These are phyloP conservation scores for Macrotyloma uniflorum DNA, from an alignment of 306 rosid species.

Conservation along the genomic window DNA sequence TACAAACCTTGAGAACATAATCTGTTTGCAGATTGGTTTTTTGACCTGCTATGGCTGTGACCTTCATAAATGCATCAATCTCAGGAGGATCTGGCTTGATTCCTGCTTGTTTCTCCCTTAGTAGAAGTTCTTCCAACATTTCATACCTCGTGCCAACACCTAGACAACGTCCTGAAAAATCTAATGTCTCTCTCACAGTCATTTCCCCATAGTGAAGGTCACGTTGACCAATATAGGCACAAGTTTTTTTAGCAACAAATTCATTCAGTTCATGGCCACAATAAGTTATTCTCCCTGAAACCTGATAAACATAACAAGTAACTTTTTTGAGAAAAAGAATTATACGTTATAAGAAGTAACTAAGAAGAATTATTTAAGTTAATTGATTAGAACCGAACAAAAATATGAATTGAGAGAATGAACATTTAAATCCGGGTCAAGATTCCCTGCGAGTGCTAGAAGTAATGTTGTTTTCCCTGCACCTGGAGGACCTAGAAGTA, in stretches of 20 bases:
- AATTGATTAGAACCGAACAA: background rate
- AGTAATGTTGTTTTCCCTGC: conserved; percentile 78
- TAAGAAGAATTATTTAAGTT: background rate
- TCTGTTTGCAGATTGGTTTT: conserved; percentile 61
- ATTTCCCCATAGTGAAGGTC: conserved; percentile 63
- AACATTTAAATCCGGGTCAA: conserved; percentile 63
- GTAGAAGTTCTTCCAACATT: conserved; percentile 56
- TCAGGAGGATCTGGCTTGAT: conserved; percentile 60
- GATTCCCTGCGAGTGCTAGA: conserved; percentile 71
- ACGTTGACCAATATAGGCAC: conserved; percentile 48
- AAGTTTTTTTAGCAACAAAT: conserved; percentile 53
- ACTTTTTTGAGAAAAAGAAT: background rate
- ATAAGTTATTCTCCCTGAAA: conserved; percentile 62
- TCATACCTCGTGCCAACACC: conserved; percentile 68
- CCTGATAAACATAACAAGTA: conserved; percentile 40
- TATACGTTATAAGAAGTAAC: background rate
- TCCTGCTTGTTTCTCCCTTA: conserved; percentile 54
- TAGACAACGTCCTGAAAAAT: conserved; percentile 66
- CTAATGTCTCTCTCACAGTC: conserved; percentile 73
- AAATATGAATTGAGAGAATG: background rate
- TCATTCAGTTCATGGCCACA: conserved; percentile 74
- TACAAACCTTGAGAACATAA: conserved; percentile 50
- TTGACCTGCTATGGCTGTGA: conserved; percentile 57
- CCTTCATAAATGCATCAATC: conserved; percentile 72
- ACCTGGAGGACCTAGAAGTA: conserved; percentile 78